Percentiles rank a stretch among this genome's conserved stretches.
Conservation (phyloP, 768 basidiomycete genomes). For the Termitomyces sp. region DNA sequence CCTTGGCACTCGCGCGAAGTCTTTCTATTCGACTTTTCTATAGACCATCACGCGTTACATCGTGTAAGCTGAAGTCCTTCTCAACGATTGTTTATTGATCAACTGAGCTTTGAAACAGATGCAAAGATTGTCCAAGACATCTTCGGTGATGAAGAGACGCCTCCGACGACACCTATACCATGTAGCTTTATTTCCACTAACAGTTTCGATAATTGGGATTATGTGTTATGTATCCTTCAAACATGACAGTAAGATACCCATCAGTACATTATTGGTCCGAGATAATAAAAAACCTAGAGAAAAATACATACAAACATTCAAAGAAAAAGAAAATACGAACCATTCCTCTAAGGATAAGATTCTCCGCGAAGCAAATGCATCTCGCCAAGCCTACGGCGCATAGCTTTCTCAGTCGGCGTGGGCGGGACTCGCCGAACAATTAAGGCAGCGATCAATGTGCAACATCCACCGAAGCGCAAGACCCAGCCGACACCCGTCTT, state of each 20-base stretch:
- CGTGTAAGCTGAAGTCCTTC: conserved; percentile 22
- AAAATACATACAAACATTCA: conserved; percentile 5
- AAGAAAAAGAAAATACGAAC: conserved; percentile 1
- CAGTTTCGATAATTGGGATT: conserved; percentile 45
- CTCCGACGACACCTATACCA: conserved; percentile 45
- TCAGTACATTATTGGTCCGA: neutral
- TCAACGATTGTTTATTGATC: neutral
- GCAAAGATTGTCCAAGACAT: conserved; percentile 17
- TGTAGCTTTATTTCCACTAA: conserved; percentile 43
- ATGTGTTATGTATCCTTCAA: conserved; percentile 44
- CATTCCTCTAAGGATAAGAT: conserved; percentile 30
- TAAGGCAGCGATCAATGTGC: conserved; percentile 76
- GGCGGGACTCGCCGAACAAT: conserved; percentile 81
- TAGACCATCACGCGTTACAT: conserved; percentile 18
- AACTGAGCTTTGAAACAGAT: conserved; percentile 12
- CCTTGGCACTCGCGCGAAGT: neutral
- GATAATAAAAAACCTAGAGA: neutral
- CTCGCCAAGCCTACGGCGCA: conserved; percentile 73
- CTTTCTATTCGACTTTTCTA: conserved; percentile 48
- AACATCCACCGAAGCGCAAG: conserved; percentile 85
- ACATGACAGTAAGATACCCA: conserved; percentile 15
- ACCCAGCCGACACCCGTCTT: conserved; percentile 95
- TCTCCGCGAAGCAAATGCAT: conserved; percentile 74
- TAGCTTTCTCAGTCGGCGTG: conserved; percentile 88
- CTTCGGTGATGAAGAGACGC: conserved; percentile 21